These are phyloP conservation scores for Nemophila menziesii DNA, from an alignment of 257 asterid genomes.

Conservation along the genomic window DNA sequence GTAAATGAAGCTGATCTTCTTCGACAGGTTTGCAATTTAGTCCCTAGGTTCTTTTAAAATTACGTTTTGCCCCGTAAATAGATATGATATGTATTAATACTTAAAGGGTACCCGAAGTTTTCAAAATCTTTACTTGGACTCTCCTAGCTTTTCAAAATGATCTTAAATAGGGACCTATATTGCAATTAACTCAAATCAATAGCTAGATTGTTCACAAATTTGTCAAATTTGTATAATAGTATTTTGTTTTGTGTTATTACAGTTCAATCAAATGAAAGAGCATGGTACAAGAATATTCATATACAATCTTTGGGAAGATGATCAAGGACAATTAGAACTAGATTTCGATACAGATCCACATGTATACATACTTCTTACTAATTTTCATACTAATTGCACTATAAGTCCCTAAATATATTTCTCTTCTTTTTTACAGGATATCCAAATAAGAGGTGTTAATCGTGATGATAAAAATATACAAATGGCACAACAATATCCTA, in stretches of 20 bases:
- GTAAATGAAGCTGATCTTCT: constrained; percentile 79
- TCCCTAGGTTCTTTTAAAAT: background rate
- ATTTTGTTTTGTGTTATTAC: constrained; percentile 13
- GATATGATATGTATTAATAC: too few relatives aligned
- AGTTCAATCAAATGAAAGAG: constrained; percentile 68
- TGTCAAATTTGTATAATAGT: constrained; percentile 1
- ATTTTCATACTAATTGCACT: constrained; percentile 4
- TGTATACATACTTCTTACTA: constrained; percentile 26
- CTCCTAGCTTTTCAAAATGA: too few relatives aligned
- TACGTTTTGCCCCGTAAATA: too few relatives aligned
- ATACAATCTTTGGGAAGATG: constrained; percentile 97
- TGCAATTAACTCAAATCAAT: too few relatives aligned
- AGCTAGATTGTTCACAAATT: background rate
- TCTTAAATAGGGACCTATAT: too few relatives aligned
- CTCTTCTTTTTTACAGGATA: constrained; percentile 41
- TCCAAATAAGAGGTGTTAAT: constrained; percentile 93
- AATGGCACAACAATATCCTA: constrained; percentile 74
- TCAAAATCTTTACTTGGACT: too few relatives aligned
- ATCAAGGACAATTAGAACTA: constrained; percentile 72
- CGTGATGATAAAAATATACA: constrained; percentile 80
- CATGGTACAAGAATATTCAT: constrained; percentile 77
- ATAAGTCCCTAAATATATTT: too few relatives aligned
- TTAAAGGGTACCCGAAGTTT: too few relatives aligned
- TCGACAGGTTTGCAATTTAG: constrained; percentile 41
- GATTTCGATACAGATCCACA: constrained; percentile 77